These are phyloP conservation scores for Kazachstania sp. DNA, from an alignment of 1,139 yeast species.

Conservation along the genomic window DNA sequence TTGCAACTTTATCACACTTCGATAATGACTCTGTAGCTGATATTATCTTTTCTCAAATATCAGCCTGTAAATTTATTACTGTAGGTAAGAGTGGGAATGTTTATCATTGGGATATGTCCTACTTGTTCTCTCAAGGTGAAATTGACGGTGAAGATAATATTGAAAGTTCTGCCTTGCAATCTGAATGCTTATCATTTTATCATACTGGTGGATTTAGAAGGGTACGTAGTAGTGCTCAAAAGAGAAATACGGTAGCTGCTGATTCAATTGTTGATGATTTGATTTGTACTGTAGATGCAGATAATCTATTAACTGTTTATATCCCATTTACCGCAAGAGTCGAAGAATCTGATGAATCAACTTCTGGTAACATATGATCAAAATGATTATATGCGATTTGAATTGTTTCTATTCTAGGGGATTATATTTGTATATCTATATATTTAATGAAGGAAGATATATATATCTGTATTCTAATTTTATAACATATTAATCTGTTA, in stretches of 20 bases:
- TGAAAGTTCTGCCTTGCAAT: conserved; percentile 13
- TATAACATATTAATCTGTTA: too few relatives aligned
- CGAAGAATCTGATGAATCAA: conserved; percentile 11
- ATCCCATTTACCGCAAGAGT: conserved; percentile 25
- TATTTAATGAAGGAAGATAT: not conserved
- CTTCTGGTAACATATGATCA: not conserved
- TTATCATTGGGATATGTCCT: conserved; percentile 28
- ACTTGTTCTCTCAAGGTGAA: conserved; percentile 12
- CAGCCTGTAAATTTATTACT: conserved; percentile 23
- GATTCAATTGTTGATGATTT: conserved; percentile 24
- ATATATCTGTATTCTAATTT: too few relatives aligned
- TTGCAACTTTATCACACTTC: conserved; percentile 19
- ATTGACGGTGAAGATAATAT: conserved; percentile 11
- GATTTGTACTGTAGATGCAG: conserved; percentile 25
- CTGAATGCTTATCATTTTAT: conserved; percentile 23
- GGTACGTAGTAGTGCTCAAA: conserved; percentile 10
- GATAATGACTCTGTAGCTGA: conserved; percentile 23
- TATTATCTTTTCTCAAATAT: conserved; percentile 19
- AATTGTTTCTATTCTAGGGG: not conserved
- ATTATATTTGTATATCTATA: not conserved
- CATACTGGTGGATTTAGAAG: conserved; percentile 31
- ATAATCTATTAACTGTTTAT: conserved; percentile 27
- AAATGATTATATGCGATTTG: not conserved
- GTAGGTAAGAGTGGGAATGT: conserved; percentile 28
- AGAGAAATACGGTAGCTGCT: conserved; percentile 21